phyloP scores from a whole-genome alignment of 768 basidiomycete species.

The Dioszegia aurantiaca region DNA sequence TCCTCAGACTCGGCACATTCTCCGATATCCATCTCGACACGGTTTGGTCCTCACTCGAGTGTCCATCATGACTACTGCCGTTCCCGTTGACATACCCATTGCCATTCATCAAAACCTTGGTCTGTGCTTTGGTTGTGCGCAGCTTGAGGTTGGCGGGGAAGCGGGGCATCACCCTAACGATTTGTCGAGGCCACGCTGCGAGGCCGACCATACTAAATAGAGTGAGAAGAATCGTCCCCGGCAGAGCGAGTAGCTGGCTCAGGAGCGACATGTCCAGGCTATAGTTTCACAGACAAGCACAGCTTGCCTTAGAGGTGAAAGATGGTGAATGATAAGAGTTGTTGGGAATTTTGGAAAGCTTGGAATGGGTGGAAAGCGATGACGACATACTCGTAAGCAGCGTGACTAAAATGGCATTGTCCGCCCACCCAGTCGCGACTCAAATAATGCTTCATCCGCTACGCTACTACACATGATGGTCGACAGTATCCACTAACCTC shows the following conservation, averaged over 20 bases:
- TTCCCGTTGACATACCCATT: not conserved
- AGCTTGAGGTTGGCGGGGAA: constrained; percentile 18
- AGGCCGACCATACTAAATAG: constrained; percentile 36
- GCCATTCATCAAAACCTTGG: not conserved
- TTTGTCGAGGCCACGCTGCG: constrained; percentile 35
- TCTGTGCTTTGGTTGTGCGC: not conserved
- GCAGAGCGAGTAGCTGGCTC: not conserved
- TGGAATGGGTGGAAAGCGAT: constrained; percentile 7
- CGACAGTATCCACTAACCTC: too few species aligned
- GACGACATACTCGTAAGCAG: constrained; percentile 9
- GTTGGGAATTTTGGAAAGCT: too few species aligned
- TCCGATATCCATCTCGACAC: constrained; percentile 33
- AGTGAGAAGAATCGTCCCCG: constrained; percentile 7
- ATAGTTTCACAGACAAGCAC: too few species aligned
- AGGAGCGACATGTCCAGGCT: constrained; percentile 8
- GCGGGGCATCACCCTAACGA: constrained; percentile 28
- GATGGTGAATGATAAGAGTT: not conserved
- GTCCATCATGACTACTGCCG: not conserved
- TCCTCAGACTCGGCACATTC: constrained; percentile 41
- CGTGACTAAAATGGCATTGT: not conserved
- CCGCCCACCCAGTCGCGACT: not conserved
- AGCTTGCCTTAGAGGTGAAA: not conserved
- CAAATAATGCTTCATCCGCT: too few species aligned
- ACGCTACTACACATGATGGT: too few species aligned
- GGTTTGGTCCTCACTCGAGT: not conserved